These are phyloP conservation scores for Penicillium atrosanguineum DNA, from an alignment of 495 filamentous ascomycete genomes.

Conservation along the genomic window DNA sequence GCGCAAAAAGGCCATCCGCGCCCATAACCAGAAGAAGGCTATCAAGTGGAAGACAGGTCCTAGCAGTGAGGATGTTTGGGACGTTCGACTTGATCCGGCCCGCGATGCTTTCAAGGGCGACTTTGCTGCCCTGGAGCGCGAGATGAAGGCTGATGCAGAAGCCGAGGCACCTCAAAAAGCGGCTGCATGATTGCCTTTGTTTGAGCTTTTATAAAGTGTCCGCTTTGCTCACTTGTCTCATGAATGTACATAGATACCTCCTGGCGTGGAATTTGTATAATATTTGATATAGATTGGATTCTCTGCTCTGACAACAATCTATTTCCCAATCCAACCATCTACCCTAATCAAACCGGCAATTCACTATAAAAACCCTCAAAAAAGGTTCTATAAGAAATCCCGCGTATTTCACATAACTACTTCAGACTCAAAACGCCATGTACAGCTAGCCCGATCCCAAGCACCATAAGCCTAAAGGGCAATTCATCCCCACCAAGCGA, in stretches of 20 bases:
- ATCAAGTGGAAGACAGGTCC: constrained; percentile 67
- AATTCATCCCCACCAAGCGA: not conserved
- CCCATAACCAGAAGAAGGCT: constrained; percentile 70
- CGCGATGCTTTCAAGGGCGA: constrained; percentile 56
- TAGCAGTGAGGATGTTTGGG: constrained; percentile 95
- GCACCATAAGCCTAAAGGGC: not conserved
- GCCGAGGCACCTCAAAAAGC: constrained; percentile 31
- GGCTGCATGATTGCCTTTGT: constrained; percentile 9
- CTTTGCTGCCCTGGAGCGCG: constrained; percentile 54
- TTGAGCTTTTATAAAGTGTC: not conserved
- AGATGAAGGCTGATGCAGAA: constrained; percentile 50
- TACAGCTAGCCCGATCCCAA: not conserved
- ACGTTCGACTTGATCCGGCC: constrained; percentile 54
- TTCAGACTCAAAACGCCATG: not conserved
- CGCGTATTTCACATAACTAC: not conserved
- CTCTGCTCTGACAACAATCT: not conserved
- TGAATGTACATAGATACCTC: not conserved
- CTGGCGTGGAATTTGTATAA: not conserved
- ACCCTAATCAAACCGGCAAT: not conserved
- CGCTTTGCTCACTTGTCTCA: not conserved
- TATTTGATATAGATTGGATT: not conserved
- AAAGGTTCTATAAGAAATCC: too few species aligned
- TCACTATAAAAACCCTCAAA: too few species aligned
- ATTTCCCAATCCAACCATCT: not conserved
- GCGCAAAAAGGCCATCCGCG: constrained; percentile 58